These are phyloP conservation scores for Aaosphaeria arxii DNA, from an alignment of 2,329 filamentous ascomycete species.

Conservation along the genomic window DNA sequence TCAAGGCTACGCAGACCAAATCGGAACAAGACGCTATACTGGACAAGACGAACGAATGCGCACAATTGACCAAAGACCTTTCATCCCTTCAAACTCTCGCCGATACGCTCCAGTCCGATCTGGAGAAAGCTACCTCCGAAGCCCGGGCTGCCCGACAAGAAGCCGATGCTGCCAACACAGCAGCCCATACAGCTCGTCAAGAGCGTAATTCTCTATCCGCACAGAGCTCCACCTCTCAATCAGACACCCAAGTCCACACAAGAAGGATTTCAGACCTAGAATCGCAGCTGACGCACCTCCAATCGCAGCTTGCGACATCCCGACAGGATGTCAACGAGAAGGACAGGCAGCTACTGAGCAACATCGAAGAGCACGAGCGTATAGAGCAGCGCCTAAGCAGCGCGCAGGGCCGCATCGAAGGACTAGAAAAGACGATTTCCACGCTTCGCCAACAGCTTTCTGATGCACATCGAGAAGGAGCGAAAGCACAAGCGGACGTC, in stretches of 20 bases:
- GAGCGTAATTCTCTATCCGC: neutral
- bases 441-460: conserved; percentile 32
- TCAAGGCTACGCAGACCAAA: conserved; percentile 2
- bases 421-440: conserved; percentile 22
- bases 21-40: conserved; percentile 5
- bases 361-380: conserved; percentile 21
- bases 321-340: conserved; percentile 17
- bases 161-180: conserved; percentile 8
- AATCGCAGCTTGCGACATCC: conserved; percentile 19
- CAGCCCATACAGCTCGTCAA: neutral
- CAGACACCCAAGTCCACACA: neutral
- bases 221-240: neutral
- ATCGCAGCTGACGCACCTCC: conserved; percentile 11
- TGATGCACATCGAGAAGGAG: conserved; percentile 25
- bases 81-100: conserved; percentile 22
- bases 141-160: conserved; percentile 14
- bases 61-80: conserved; percentile 16
- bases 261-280: conserved; percentile 18
- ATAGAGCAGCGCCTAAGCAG: conserved; percentile 22
- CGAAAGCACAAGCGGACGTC: conserved; percentile 19
- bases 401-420: conserved; percentile 26
- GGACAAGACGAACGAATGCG: conserved; percentile 2
- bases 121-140: conserved; percentile 24
- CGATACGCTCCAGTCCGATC: conserved; percentile 19
- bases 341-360: conserved; percentile 20